These are phyloP conservation scores for Leishmania turanica DNA, from an alignment of 208 protist species.

Conservation along the genomic window DNA sequence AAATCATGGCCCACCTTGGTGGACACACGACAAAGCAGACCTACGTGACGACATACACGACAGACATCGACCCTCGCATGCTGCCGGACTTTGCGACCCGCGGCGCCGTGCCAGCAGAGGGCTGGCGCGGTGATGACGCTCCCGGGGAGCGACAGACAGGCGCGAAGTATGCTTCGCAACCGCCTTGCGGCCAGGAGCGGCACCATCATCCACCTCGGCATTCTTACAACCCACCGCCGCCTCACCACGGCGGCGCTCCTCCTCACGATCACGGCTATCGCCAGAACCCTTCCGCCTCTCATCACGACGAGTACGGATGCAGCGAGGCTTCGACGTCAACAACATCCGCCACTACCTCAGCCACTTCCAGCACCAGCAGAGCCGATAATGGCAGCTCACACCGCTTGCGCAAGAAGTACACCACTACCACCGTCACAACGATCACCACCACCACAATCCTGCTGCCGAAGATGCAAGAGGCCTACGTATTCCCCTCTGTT, in stretches of 20 bases:
- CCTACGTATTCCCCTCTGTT: conserved; percentile 22
- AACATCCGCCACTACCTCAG: conserved; percentile 12
- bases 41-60: conserved; percentile 40
- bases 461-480: conserved; percentile 58
- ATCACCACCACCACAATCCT: conserved; percentile 69
- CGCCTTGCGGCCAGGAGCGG: not conserved
- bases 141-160: not conserved
- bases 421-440: conserved; percentile 71
- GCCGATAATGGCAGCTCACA: conserved; percentile 14
- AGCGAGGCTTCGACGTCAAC: not conserved
- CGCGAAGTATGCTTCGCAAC: not conserved
- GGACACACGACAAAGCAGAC: conserved; percentile 40
- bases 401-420: conserved; percentile 69
- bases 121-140: not conserved
- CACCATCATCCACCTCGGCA: not conserved
- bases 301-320: not conserved
- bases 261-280: not conserved
- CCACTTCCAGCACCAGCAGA: not conserved
- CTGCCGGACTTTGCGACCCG: conserved; percentile 37
- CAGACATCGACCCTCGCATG: conserved; percentile 44
- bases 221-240: not conserved
- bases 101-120: conserved; percentile 12
- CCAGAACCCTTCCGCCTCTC: conserved; percentile 4
- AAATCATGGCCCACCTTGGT: conserved; percentile 13
- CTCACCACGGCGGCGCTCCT: not conserved